Percentiles rank a stretch among this genome's conserved stretches.
These are phyloP conservation scores for Verbascum thapsus DNA, from an alignment of 257 asterid genomes.

Conservation along the genomic window DNA sequence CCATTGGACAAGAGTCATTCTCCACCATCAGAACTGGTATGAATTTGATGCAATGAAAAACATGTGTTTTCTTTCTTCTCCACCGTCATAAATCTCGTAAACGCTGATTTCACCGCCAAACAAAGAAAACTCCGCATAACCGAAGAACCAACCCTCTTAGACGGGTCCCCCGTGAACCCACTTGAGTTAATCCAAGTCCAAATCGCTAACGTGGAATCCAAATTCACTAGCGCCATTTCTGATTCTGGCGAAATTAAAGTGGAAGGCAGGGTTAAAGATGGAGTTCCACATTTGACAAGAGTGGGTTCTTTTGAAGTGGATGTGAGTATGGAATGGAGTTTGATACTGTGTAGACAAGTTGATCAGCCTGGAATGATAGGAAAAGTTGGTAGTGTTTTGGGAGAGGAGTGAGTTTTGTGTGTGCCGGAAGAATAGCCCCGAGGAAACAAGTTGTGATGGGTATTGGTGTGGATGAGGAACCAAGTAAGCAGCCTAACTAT, in stretches of 20 bases:
- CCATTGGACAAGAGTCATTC: too few relatives aligned
- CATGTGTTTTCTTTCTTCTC: too few relatives aligned
- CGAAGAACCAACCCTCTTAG: conserved; percentile 71
- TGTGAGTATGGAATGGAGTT: conserved; percentile 88
- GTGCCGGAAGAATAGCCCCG: conserved; percentile 84
- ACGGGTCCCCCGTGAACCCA: conserved; percentile 87
- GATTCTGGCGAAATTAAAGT: conserved; percentile 76
- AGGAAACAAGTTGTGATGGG: conserved; percentile 95
- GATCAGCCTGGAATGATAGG: conserved; percentile 99
- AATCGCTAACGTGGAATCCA: conserved; percentile 79
- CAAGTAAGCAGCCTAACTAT: conserved; percentile 69
- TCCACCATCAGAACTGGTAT: too few relatives aligned
- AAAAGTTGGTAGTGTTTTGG: conserved; percentile 79
- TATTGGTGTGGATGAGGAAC: conserved; percentile 91
- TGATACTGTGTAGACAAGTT: conserved; percentile 87
- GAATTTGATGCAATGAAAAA: too few relatives aligned
- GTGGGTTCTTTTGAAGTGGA: conserved; percentile 93
- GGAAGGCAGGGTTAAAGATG: conserved; percentile 89
- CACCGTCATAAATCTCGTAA: conserved; percentile 76
- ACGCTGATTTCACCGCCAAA: conserved; percentile 92
- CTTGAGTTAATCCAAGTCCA: conserved; percentile 76
- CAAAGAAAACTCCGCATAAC: conserved; percentile 75
- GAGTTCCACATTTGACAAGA: conserved; percentile 78
- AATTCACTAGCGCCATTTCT: conserved; percentile 83
- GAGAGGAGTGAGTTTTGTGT: conserved; percentile 93